A percentile compares a stretch with the other conserved stretches of the same genome.
phyloP scores from a whole-genome alignment of 352 stramenopile species.

The Plasmopara viticola region DNA sequence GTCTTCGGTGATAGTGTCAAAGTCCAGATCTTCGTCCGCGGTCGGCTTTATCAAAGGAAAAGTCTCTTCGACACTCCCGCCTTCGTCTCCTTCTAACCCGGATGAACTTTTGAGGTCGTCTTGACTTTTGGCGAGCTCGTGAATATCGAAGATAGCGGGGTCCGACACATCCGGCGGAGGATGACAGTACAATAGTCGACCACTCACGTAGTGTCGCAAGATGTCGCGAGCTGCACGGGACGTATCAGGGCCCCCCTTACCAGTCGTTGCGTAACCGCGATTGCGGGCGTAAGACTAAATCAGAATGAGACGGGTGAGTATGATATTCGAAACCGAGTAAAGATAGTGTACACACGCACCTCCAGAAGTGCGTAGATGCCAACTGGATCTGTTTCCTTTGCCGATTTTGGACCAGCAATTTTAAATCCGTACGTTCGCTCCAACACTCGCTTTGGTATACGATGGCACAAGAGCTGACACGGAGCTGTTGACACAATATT shows the following conservation, averaged over 20 bases:
- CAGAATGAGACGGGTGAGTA: slow-evolving; percentile 2
- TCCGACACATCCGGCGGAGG: slow-evolving; percentile 77
- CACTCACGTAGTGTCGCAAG: slow-evolving; percentile 97
- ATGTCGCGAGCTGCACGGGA: slow-evolving; percentile 92
- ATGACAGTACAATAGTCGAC: slow-evolving; percentile 96
- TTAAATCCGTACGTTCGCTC: slow-evolving; percentile 97
- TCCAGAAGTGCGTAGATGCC: slow-evolving; percentile 76
- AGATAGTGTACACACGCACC: slow-evolving; percentile 21
- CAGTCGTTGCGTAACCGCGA: slow-evolving; percentile 90
- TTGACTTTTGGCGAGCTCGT: slow-evolving; percentile 47
- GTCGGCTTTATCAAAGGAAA: slow-evolving; percentile 6
- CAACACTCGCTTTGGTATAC: slow-evolving; percentile 93
- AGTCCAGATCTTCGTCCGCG: slow-evolving; percentile 42
- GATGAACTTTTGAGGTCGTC: slow-evolving; percentile 38
- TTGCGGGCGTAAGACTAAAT: slow-evolving; percentile 68
- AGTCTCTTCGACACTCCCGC: slow-evolving; percentile 10
- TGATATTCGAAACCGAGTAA: no score
- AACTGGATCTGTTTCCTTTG: slow-evolving; percentile 68
- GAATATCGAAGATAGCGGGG: slow-evolving; percentile 64
- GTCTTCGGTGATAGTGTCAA: slow-evolving; percentile 64
- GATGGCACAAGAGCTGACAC: slow-evolving; percentile 91
- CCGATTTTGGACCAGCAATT: slow-evolving; percentile 61
- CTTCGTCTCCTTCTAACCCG: slow-evolving; percentile 13
- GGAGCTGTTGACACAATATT: slow-evolving; percentile 45
- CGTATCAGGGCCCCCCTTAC: slow-evolving; percentile 93